Evolutionary conservation across 768 basidiomycete species (phyloP).

Genomic region (Suillus hirtellus): DNA sequence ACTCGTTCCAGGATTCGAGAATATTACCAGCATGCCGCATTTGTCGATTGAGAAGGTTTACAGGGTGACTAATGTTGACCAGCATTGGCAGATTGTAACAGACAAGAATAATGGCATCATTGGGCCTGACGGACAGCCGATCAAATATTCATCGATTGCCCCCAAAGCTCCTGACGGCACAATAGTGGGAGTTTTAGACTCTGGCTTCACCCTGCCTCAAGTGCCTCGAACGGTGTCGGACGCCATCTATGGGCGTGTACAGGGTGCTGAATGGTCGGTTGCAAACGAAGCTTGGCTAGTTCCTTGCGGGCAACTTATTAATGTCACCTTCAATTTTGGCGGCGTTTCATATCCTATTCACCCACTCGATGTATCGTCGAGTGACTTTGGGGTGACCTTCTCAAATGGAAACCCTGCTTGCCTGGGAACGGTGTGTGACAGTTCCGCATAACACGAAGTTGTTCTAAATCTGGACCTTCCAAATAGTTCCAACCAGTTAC

Average conservation of each 20-base stretch:
- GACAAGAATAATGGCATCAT: slow-evolving; percentile 67
- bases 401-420: slow-evolving; percentile 56
- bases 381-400: slow-evolving; percentile 48
- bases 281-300: slow-evolving; percentile 63
- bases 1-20: slow-evolving; percentile 58
- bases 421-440: slow-evolving; percentile 60
- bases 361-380: slow-evolving; percentile 67
- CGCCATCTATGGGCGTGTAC: slow-evolving; percentile 78
- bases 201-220: slow-evolving; percentile 71
- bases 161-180: slow-evolving; percentile 64
- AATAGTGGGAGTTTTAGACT: slow-evolving; percentile 73
- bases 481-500: slow-evolving; percentile 81
- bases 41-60: slow-evolving; percentile 67
- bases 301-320: slow-evolving; percentile 73
- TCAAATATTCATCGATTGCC: slow-evolving; percentile 64
- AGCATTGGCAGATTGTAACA: slow-evolving; percentile 79
- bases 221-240: slow-evolving; percentile 75
- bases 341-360: slow-evolving; percentile 70
- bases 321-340: slow-evolving; percentile 70
- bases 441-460: not conserved
- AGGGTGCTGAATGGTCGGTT: slow-evolving; percentile 65
- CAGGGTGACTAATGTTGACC: slow-evolving; percentile 59
- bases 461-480: slow-evolving; percentile 11
- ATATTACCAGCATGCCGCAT: slow-evolving; percentile 61
- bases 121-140: slow-evolving; percentile 71